phyloP scores from a whole-genome alignment of 2,329 filamentous ascomycete genomes.

The Penicillium sp. region DNA sequence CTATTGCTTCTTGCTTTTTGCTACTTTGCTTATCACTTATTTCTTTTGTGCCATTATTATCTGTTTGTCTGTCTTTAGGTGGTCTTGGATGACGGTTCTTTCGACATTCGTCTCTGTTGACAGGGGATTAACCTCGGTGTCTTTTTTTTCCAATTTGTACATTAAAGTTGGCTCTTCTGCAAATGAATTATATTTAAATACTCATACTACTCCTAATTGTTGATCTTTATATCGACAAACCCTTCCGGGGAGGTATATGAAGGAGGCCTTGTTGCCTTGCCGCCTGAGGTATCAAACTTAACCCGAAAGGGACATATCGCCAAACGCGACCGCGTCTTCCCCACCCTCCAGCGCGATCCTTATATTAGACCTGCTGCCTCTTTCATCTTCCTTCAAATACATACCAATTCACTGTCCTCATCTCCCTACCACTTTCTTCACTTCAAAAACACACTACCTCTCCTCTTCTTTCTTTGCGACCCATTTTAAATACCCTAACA shows the following conservation, averaged over 20 bases:
- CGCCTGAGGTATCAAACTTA: constrained; percentile 21
- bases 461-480: constrained; percentile 3
- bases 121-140: neutral
- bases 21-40: constrained; percentile 1
- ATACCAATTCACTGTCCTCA: constrained; percentile 5
- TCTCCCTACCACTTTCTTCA: neutral
- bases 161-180: constrained; percentile 3
- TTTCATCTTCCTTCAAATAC: constrained; percentile 17
- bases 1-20: constrained; percentile 8
- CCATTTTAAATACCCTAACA: neutral
- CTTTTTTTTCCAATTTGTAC: neutral
- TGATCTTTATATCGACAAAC: neutral
- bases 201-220: neutral
- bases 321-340: constrained; percentile 33
- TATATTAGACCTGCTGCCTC: constrained; percentile 22
- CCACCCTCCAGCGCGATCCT: constrained; percentile 30
- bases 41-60: constrained; percentile 12
- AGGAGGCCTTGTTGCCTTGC: constrained; percentile 9
- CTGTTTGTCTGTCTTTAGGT: constrained; percentile 3
- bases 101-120: neutral
- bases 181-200: neutral
- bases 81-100: neutral
- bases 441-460: neutral
- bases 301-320: constrained; percentile 33
- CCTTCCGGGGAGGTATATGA: neutral